Evolutionary conservation across 148 eudicot genomes (phyloP).

Genomic region (Diospyros kaki): DNA sequence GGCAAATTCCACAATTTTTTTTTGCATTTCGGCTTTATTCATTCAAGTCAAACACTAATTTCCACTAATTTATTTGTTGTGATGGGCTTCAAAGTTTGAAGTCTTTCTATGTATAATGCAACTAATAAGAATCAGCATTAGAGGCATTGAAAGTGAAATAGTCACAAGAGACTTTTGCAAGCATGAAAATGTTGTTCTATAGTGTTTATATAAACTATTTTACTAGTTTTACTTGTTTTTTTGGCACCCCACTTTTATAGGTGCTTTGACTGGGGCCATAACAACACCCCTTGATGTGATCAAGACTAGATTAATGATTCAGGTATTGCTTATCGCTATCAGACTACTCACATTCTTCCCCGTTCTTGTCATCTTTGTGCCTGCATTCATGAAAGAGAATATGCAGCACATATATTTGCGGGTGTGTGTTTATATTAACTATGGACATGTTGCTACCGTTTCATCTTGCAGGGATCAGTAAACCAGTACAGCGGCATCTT

Average conservation of each 20-base stretch:
- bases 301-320: constrained; percentile 88
- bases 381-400: neutral
- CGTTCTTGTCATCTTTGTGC: neutral
- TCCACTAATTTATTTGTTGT: neutral
- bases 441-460: neutral
- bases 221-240: neutral
- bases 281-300: constrained; percentile 95
- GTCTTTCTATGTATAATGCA: neutral
- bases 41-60: neutral
- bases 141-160: neutral
- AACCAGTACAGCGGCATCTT: constrained; percentile 79
- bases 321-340: constrained; percentile 38
- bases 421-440: neutral
- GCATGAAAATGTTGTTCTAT: neutral
- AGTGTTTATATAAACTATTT: neutral
- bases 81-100: neutral
- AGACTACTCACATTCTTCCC: neutral
- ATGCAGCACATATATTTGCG: neutral
- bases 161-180: neutral
- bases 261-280: constrained; percentile 90
- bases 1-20: neutral
- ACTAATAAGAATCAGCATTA: neutral
- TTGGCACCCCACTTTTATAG: constrained; percentile 20
- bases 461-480: constrained; percentile 63
- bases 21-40: neutral